A percentile compares a stretch with the other conserved stretches of the same genome.
Evolutionary conservation across 345 rosid genomes (phyloP).

Genomic region (Citrus medica): DNA sequence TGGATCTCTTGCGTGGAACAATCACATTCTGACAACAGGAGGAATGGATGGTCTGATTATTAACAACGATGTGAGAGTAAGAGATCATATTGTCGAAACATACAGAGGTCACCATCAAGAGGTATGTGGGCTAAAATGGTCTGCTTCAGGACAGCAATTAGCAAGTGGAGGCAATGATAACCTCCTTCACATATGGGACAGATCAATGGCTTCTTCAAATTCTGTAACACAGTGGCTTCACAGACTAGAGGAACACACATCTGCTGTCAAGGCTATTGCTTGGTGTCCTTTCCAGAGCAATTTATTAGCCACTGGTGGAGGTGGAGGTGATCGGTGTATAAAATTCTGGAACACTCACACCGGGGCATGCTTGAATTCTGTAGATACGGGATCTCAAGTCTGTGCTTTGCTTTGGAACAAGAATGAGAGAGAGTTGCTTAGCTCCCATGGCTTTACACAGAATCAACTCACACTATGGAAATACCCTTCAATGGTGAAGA

Average conservation of each 20-base stretch:
- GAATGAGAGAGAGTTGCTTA: constrained; percentile 48
- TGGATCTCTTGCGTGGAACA: constrained; percentile 51
- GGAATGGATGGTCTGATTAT: constrained; percentile 47
- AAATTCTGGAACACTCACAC: constrained; percentile 54
- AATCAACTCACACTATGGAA: constrained; percentile 50
- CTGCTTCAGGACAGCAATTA: constrained; percentile 48
- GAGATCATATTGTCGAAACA: constrained; percentile 41
- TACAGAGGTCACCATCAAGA: constrained; percentile 47
- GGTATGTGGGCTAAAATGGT: constrained; percentile 57
- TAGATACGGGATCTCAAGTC: constrained; percentile 49
- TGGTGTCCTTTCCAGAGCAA: constrained; percentile 64
- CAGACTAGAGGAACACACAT: constrained; percentile 45
- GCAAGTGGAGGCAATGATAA: constrained; percentile 57
- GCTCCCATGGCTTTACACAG: constrained; percentile 50
- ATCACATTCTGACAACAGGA: constrained; percentile 46
- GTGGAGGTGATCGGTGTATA: constrained; percentile 44
- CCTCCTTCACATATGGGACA: constrained; percentile 49
- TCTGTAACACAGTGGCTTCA: constrained; percentile 51
- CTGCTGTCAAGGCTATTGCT: constrained; percentile 61
- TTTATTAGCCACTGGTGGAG: constrained; percentile 54
- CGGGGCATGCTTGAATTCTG: constrained; percentile 50
- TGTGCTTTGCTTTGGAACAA: constrained; percentile 52
- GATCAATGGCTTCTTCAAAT: constrained; percentile 36
- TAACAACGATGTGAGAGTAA: constrained; percentile 47
- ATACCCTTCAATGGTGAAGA: constrained; percentile 52